Percentiles rank a stretch among this genome's conserved stretches.
phyloP scores from a whole-genome alignment of 805 yeast genomes.

The Brettanomyces naardenensis region DNA sequence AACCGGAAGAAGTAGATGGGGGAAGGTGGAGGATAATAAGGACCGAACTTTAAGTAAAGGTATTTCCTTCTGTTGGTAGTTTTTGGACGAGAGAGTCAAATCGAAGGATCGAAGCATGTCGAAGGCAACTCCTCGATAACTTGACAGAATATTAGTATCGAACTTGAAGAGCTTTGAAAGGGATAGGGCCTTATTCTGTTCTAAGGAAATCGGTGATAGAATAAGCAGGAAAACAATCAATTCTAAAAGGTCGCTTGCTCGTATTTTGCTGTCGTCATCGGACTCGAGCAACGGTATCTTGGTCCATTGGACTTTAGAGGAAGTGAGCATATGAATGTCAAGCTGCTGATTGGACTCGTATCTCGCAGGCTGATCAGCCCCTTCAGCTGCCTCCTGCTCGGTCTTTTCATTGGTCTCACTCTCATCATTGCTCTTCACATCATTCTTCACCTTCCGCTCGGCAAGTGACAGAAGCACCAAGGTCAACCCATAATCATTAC shows the following conservation, averaged over 20 bases:
- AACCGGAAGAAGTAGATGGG: slow-evolving; percentile 38
- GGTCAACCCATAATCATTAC: slow-evolving; percentile 28
- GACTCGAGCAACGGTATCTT: not conserved
- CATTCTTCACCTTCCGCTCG: no score
- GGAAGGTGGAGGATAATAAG: slow-evolving; percentile 26
- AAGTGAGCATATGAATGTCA: not conserved
- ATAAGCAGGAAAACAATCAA: slow-evolving; percentile 43
- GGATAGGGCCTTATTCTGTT: slow-evolving; percentile 10
- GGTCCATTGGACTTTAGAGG: not conserved
- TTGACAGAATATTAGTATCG: slow-evolving; percentile 29
- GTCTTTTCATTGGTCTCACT: not conserved
- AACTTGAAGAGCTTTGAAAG: slow-evolving; percentile 13
- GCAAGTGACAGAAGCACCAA: slow-evolving; percentile 40
- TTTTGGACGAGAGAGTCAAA: slow-evolving; percentile 22
- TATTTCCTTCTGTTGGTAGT: slow-evolving; percentile 19
- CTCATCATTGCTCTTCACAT: not conserved
- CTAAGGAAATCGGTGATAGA: slow-evolving; percentile 28
- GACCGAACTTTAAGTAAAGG: not conserved
- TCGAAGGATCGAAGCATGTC: slow-evolving; percentile 44
- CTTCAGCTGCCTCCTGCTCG: not conserved
- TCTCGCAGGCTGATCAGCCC: no score
- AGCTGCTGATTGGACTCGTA: not conserved
- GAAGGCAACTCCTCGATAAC: slow-evolving; percentile 36
- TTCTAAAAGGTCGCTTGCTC: slow-evolving; percentile 32
- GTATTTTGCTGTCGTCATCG: not conserved